Evolutionary conservation across 495 filamentous ascomycete genomes (phyloP).

Genomic region (Penicillium verhagenii): DNA sequence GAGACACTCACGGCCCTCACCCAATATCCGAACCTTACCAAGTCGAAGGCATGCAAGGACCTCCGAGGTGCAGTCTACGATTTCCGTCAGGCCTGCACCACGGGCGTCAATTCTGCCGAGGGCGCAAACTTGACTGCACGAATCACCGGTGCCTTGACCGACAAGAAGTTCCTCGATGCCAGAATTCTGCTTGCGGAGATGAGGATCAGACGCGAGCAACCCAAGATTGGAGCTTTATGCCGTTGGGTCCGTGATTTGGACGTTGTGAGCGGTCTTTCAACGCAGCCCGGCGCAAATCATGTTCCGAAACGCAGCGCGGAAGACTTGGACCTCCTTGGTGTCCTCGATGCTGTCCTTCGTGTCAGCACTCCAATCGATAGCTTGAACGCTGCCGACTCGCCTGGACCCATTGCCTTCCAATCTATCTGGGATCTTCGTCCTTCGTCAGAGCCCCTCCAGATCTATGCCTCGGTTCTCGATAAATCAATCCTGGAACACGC

Average conservation of each 20-base stretch:
- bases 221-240: constrained; percentile 41
- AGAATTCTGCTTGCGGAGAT: constrained; percentile 38
- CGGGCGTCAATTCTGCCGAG: constrained; percentile 38
- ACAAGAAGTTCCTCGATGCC: constrained; percentile 37
- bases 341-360: constrained; percentile 38
- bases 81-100: constrained; percentile 40
- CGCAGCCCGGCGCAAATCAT: constrained; percentile 25
- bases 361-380: constrained; percentile 38
- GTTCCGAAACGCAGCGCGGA: constrained; percentile 22
- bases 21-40: constrained; percentile 36
- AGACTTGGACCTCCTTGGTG: constrained; percentile 30
- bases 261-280: constrained; percentile 41
- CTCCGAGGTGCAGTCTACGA: constrained; percentile 39
- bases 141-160: constrained; percentile 36
- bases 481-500: constrained; percentile 33
- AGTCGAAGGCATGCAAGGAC: constrained; percentile 42
- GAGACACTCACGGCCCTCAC: constrained; percentile 37
- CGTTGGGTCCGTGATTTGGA: constrained; percentile 43
- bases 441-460: constrained; percentile 22
- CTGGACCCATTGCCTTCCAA: constrained; percentile 38
- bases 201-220: constrained; percentile 36
- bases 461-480: constrained; percentile 39
- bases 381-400: constrained; percentile 24
- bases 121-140: constrained; percentile 40
- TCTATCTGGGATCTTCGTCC: constrained; percentile 41